These are phyloP conservation scores for Kandelia obovata DNA, from an alignment of 345 rosid genomes.

Conservation along the genomic window DNA sequence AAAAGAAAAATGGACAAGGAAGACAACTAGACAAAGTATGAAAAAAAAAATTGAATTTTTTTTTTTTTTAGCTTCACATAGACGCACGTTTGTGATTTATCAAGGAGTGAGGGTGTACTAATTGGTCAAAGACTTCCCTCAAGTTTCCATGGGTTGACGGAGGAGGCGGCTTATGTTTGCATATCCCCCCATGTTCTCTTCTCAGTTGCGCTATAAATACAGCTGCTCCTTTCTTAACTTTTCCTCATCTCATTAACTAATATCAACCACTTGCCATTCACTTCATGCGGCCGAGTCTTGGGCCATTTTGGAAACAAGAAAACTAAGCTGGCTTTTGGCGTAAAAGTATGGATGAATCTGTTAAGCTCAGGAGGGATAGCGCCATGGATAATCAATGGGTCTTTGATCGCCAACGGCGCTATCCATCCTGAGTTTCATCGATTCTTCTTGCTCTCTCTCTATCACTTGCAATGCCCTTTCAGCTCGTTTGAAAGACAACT, in stretches of 20 bases:
- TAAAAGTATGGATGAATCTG: slow-evolving; percentile 50
- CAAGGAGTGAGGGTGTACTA: not conserved
- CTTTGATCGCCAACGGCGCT: slow-evolving; percentile 35
- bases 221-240: not conserved
- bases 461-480: not conserved
- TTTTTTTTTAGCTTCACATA: too few relatives aligned
- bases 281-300: too few relatives aligned
- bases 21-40: too few relatives aligned
- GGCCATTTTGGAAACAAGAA: too few relatives aligned
- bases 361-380: slow-evolving; percentile 93
- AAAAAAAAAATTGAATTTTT: too few relatives aligned
- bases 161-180: not conserved
- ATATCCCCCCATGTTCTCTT: not conserved
- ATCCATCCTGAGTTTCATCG: slow-evolving; percentile 83
- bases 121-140: not conserved
- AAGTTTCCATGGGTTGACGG: too few relatives aligned
- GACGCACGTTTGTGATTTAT: not conserved
- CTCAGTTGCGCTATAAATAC: slow-evolving; percentile 32
- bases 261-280: not conserved
- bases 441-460: slow-evolving; percentile 41
- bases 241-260: slow-evolving; percentile 7
- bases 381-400: slow-evolving; percentile 29
- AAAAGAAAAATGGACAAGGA: not conserved
- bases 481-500: too few relatives aligned
- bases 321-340: not conserved